A percentile compares a stretch with the other conserved stretches of the same genome.
Evolutionary conservation across 495 filamentous ascomycete genomes (phyloP).

Genomic region (Penicillium samsonianum): DNA sequence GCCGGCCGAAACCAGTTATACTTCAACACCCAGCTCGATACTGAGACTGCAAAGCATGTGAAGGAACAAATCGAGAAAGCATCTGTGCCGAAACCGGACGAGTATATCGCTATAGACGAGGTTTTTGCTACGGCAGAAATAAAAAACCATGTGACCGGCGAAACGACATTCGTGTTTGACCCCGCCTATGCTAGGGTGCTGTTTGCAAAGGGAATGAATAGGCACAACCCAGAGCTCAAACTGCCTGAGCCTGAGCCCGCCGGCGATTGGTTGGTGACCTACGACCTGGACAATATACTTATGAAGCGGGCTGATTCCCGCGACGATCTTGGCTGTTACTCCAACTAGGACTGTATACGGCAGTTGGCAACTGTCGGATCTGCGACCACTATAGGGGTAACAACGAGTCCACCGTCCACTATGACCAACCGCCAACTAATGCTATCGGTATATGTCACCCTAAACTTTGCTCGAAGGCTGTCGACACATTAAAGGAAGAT

Average conservation of each 20-base stretch:
- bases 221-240: conserved; percentile 17
- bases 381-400: too few species aligned
- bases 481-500: too few species aligned
- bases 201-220: conserved; percentile 20
- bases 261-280: conserved; percentile 21
- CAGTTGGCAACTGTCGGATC: too few species aligned
- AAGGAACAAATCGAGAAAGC: too few species aligned
- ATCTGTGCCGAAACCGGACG: too few species aligned
- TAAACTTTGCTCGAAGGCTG: too few species aligned
- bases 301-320: too few species aligned
- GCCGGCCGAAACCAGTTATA: conserved; percentile 15
- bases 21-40: conserved; percentile 22
- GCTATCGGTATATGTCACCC: too few species aligned
- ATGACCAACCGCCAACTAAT: too few species aligned
- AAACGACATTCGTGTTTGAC: conserved; percentile 23
- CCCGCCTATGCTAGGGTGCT: conserved; percentile 18
- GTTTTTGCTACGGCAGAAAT: conserved; percentile 14
- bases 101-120: conserved; percentile 22
- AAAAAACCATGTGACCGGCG: conserved; percentile 11
- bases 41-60: conserved; percentile 18
- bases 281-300: conserved; percentile 9
- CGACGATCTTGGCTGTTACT: too few species aligned
- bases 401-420: too few species aligned
- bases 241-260: conserved; percentile 18
- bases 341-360: too few species aligned